A percentile compares a stretch with the other conserved stretches of the same genome.
These are phyloP conservation scores for Sphaerulina vaccinii DNA, from an alignment of 2,329 filamentous ascomycete species.

Conservation along the genomic window DNA sequence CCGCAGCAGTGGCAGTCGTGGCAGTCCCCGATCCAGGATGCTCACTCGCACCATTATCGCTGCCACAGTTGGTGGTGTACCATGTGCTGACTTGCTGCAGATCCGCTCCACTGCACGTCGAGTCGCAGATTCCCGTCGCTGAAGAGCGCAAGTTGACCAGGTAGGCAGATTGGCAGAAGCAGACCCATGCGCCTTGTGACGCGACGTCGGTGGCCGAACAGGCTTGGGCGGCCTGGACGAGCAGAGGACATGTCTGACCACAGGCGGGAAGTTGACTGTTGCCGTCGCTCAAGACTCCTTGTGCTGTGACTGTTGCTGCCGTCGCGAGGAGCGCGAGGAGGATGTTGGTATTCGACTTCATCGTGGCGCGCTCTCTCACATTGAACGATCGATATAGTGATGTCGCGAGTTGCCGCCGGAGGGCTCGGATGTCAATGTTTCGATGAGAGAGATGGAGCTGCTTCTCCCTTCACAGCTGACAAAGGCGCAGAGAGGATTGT, in stretches of 20 bases:
- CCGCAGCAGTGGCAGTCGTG: conserved; percentile 17
- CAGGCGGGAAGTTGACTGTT: conserved; percentile 39
- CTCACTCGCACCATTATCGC: conserved; percentile 42
- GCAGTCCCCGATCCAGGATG: conserved; percentile 24
- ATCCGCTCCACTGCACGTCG: conserved; percentile 49
- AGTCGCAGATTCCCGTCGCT: conserved; percentile 55
- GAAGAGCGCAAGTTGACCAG: conserved; percentile 60
- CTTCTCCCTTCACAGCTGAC: too few relatives aligned
- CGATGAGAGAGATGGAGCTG: not conserved
- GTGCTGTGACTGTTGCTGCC: conserved; percentile 23
- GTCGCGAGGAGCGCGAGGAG: conserved; percentile 3
- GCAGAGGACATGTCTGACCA: conserved; percentile 36
- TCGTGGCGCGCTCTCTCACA: conserved; percentile 1
- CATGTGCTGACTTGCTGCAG: conserved; percentile 63
- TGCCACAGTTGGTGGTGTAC: conserved; percentile 66
- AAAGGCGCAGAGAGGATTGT: too few relatives aligned
- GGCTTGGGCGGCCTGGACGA: conserved; percentile 63
- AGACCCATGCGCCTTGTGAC: conserved; percentile 57
- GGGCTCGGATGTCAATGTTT: not conserved
- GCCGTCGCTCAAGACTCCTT: conserved; percentile 34
- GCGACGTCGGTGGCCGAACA: conserved; percentile 57
- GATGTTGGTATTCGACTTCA: conserved; percentile 4
- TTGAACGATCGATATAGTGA: not conserved
- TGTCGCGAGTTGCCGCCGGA: not conserved
- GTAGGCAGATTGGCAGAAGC: conserved; percentile 68